Conservation (phyloP, 2,329 filamentous ascomycete genomes). For the Fusarium sp. region DNA sequence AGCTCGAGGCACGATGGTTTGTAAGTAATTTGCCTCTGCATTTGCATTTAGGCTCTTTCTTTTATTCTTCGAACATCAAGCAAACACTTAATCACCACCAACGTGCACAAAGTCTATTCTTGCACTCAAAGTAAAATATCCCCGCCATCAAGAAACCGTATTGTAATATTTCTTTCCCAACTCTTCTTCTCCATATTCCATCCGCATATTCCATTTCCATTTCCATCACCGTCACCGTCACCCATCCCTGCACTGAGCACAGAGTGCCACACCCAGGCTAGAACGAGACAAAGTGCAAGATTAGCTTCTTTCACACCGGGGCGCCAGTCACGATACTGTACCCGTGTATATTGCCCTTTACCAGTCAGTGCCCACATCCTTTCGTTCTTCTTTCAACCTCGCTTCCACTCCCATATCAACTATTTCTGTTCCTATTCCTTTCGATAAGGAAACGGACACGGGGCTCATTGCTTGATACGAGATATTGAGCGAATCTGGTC, state of each 20-base stretch:
- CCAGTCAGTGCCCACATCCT: constrained; percentile 10
- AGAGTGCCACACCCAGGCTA: constrained; percentile 33
- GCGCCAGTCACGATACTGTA: constrained; percentile 40
- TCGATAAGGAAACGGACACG: constrained; percentile 2
- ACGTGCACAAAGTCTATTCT: neutral
- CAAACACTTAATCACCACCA: neutral
- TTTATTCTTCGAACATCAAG: neutral
- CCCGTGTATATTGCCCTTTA: constrained; percentile 6
- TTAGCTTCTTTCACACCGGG: constrained; percentile 33
- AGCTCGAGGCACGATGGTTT: constrained; percentile 30
- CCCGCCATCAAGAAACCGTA: constrained; percentile 3
- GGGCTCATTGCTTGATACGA: constrained; percentile 6
- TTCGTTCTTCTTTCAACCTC: constrained; percentile 28
- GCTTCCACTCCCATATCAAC: neutral
- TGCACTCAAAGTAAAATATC: neutral
- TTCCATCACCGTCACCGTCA: neutral
- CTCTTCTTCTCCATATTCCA: neutral
- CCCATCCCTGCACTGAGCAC: constrained; percentile 20
- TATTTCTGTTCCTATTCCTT: constrained; percentile 9
- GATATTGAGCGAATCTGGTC: constrained; percentile 9
- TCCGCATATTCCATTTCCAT: neutral
- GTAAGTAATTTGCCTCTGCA: constrained; percentile 28
- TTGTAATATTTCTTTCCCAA: constrained; percentile 15
- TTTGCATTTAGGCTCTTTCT: constrained; percentile 17
- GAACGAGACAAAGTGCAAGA: constrained; percentile 37